Conservation (phyloP, 2,329 filamentous ascomycete species). For the Cryphonectria parasitica region DNA sequence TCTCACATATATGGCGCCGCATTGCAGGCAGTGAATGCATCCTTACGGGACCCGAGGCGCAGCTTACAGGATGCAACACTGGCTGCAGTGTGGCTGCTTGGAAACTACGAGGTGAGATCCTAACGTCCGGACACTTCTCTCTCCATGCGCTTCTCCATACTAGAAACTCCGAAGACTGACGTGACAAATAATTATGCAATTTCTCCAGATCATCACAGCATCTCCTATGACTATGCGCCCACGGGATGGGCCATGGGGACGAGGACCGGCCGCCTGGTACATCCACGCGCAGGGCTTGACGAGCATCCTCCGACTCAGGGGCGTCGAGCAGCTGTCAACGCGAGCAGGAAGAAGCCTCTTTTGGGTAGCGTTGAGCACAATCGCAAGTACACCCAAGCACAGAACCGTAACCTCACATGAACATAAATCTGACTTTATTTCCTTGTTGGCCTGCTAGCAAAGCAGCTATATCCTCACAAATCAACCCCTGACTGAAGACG, state of each 20-base stretch:
- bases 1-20: background rate
- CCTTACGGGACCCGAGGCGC: background rate
- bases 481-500: background rate
- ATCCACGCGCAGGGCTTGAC: constrained; percentile 3
- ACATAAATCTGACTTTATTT: background rate
- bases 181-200: background rate
- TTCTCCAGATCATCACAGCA: background rate
- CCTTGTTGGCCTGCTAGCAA: background rate
- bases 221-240: background rate
- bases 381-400: background rate
- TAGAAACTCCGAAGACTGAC: background rate
- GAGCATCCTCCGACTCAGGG: background rate
- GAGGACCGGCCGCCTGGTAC: constrained; percentile 3
- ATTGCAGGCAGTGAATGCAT: background rate
- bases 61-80: background rate
- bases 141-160: background rate
- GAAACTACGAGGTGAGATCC: constrained; percentile 7
- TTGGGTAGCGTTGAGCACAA: background rate
- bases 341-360: constrained; percentile 4
- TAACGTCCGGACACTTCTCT: background rate
- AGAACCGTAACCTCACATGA: background rate
- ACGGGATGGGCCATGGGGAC: background rate
- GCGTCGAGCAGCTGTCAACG: background rate
- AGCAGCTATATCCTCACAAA: constrained; percentile 5
- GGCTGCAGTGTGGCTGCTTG: constrained; percentile 11